Evolutionary conservation across 768 basidiomycete genomes (phyloP), one percentile per base, ranked within the genome.

Genomic region (Tricholomella constricta): DNA sequence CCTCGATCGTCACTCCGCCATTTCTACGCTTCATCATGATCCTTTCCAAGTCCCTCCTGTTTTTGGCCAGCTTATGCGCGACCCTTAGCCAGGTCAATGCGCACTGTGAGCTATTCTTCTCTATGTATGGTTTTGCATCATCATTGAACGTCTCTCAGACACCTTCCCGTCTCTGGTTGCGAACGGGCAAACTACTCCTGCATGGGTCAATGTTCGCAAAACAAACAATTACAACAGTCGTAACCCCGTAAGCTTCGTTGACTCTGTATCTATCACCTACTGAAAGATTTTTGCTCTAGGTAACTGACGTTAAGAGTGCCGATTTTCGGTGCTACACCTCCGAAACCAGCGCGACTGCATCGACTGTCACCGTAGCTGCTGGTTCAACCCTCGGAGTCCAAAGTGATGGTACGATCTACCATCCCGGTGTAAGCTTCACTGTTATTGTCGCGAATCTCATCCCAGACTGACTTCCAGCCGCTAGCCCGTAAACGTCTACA

Each of bases 261-360:
- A 9, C 32, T 25, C 40, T 23, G 5, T 29, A 1, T 23, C 2
- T 23, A 23, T 36, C 25, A 17, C 45, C 37, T 36, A 37, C 41
- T 23, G 35, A 42, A 76, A 10, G 6, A 40, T 19, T 27, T 15
- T 20, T 46, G 9, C 7, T 14, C 29, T 17, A 55, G 75, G 75
- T 80, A 25, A 74, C 72, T 25, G 74, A 79, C 54, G 78, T 80
- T 32, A 77, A 64, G 37, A 77, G 75, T 56, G 42, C 65, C n/a
- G 77, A 79, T 50, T 70, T 81, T 63, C 68, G 77, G 32, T 81
- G 78, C 67, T 78, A 81, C 63, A 73, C 70, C 51, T 73, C 74
- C 3, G 57, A 63, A 47, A 75, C 72, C 11, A 51, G 62, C 23
- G 71, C 73, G 4, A 73, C 72, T 6, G 76, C 79, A 10, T 53